phyloP scores from a whole-genome alignment of 768 basidiomycete species.

The Butyriboletus loyo region DNA sequence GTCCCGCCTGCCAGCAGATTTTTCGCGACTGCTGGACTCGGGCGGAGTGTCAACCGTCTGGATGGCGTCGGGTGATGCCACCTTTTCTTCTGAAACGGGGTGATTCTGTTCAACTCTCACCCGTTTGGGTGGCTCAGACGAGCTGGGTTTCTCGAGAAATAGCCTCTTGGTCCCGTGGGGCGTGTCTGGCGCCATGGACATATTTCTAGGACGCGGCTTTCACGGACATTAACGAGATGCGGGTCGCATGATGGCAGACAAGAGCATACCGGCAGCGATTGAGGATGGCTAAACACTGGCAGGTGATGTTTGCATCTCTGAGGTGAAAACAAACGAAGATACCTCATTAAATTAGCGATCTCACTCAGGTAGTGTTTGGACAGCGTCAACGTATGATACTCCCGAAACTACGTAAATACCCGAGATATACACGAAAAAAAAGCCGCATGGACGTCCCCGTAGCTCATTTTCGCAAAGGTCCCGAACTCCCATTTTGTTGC shows the following conservation, averaged over 20 bases:
- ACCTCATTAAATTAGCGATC: too few species aligned
- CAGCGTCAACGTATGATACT: too few species aligned
- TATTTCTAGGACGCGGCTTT: not conserved
- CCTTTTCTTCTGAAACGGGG: not conserved
- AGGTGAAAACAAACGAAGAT: slow-evolving; percentile 6
- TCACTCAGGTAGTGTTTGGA: too few species aligned
- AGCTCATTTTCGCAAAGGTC: slow-evolving; percentile 9
- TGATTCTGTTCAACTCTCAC: slow-evolving; percentile 5
- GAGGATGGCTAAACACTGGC: not conserved
- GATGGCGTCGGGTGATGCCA: not conserved
- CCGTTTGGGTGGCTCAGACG: slow-evolving; percentile 10
- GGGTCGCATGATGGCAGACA: not conserved
- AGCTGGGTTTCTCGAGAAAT: not conserved
- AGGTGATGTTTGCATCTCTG: slow-evolving; percentile 8
- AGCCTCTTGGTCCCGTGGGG: slow-evolving; percentile 5
- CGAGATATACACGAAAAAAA: not conserved
- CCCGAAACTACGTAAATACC: not conserved
- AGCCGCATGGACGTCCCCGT: not conserved
- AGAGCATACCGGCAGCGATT: not conserved
- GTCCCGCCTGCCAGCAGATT: slow-evolving; percentile 17
- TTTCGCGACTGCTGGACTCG: not conserved
- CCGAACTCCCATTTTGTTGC: too few species aligned
- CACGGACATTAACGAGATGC: not conserved
- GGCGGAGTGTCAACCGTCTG: not conserved
- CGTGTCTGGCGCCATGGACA: not conserved